These are phyloP conservation scores for Przewalskia tangutica DNA, from an alignment of 257 asterid species.

Conservation along the genomic window DNA sequence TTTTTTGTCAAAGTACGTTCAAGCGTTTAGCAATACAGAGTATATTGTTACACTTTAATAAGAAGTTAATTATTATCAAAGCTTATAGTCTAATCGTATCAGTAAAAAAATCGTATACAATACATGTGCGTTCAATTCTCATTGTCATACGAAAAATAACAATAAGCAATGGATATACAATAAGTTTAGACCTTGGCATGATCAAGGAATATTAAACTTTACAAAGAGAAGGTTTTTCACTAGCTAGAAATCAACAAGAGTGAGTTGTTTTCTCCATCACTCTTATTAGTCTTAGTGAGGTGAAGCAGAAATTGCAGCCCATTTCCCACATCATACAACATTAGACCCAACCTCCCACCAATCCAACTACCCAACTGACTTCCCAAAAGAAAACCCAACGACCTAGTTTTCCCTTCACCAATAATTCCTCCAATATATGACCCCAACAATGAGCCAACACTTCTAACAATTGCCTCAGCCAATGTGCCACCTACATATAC, in stretches of 20 bases:
- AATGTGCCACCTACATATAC: conserved; percentile 32
- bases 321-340: conserved; percentile 37
- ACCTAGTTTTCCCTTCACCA: conserved; percentile 40
- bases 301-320: conserved; percentile 24
- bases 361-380: conserved; percentile 56
- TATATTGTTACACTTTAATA: neutral
- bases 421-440: conserved; percentile 37
- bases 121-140: neutral
- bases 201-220: neutral
- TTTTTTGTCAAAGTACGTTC: neutral
- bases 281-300: neutral
- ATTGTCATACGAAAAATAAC: neutral
- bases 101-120: neutral
- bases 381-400: conserved; percentile 50
- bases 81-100: neutral
- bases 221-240: neutral
- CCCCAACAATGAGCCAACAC: conserved; percentile 32
- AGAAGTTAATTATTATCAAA: neutral
- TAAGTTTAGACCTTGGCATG: neutral
- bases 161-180: neutral
- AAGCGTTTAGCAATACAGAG: neutral
- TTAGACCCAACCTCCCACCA: conserved; percentile 45
- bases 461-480: conserved; percentile 35
- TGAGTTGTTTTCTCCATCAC: neutral
- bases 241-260: neutral